Base-by-base conservation (phyloP, 2,329 filamentous ascomycete genomes). In the Magnaporthales sp. region DNA sequence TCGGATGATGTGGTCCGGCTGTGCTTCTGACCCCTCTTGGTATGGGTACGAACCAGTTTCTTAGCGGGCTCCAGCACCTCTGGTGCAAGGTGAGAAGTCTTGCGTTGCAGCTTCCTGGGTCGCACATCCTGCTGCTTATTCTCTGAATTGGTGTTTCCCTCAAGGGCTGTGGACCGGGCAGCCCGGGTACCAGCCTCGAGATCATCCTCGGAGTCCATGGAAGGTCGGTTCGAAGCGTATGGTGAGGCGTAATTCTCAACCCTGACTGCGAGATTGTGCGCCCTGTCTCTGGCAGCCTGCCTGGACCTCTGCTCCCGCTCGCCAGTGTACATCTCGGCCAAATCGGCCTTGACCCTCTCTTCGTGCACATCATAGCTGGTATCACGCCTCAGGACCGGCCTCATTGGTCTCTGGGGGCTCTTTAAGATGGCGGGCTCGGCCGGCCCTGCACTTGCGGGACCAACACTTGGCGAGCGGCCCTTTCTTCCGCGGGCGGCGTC, bases 21-120 rank as follows among this genome's bases (percentile, higher is more conserved):
- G 67, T 54, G 24, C 15, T n/a, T 65, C 61, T 22, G 15, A 31
- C 27, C 32, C 5, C 68, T 62, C 8, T 65, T 46, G 0, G 69
- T 63, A 51, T 72, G 70, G 0, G 68, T 26, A 22, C 69, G 68
- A 22, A 72, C 71, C 9, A 72, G 67, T 1, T 69, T 68, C 8
- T 58, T 26, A 7, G 54, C 54, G 24, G 54, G 54, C 54, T 58
- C 54, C 4, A 58, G 54, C 24, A 58, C 54, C 15, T 69, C 62
- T 11, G 71, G 70, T 0, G 70, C 69, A 26, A 60, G 64, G 22
- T 60, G 51, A 19, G 29, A 60, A 13, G 24, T 24, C 29, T 61
- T 65, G 9, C 64, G 51, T 10, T 26, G 31, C n/a, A 31, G 31
- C 30, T 26, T 51, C 22, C 38, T 46, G 5, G 31, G 15, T 29